phyloP scores from a whole-genome alignment of 176 grass and related monocot species.

The Oryza coarctata region DNA sequence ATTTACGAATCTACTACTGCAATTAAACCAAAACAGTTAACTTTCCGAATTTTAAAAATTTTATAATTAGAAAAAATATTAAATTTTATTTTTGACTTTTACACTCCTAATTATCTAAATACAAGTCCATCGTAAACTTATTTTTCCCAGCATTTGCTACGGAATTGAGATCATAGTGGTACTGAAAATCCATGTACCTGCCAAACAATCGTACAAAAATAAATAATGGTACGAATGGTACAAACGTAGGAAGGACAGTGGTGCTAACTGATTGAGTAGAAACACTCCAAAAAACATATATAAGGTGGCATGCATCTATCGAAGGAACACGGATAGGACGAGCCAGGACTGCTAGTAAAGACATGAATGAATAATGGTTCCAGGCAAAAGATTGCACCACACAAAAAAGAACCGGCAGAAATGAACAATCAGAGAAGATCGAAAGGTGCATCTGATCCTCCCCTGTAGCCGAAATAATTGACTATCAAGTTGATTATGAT shows the following conservation, averaged over 20 bases:
- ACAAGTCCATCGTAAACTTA: too few relatives aligned
- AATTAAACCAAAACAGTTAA: too few relatives aligned
- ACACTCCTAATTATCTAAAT: too few relatives aligned
- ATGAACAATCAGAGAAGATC: background rate
- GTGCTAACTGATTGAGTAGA: background rate
- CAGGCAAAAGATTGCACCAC: background rate
- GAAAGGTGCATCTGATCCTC: slow-evolving; percentile 10
- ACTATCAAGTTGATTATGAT: background rate
- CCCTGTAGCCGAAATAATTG: slow-evolving; percentile 32
- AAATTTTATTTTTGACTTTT: too few relatives aligned
- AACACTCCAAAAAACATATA: background rate
- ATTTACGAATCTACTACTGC: too few relatives aligned
- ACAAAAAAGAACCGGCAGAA: background rate
- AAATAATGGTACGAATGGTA: background rate
- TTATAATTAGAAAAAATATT: too few relatives aligned
- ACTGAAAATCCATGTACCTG: background rate
- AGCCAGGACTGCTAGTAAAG: background rate
- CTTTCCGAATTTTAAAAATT: too few relatives aligned
- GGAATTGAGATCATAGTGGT: background rate
- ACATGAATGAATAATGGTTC: background rate
- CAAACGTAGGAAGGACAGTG: background rate
- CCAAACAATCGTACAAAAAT: slow-evolving; percentile 11
- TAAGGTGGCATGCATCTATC: background rate
- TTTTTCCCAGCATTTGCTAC: background rate
- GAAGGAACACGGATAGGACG: background rate